phyloP scores from a whole-genome alignment of 2,329 filamentous ascomycete species.

The Penicillium digitatum region DNA sequence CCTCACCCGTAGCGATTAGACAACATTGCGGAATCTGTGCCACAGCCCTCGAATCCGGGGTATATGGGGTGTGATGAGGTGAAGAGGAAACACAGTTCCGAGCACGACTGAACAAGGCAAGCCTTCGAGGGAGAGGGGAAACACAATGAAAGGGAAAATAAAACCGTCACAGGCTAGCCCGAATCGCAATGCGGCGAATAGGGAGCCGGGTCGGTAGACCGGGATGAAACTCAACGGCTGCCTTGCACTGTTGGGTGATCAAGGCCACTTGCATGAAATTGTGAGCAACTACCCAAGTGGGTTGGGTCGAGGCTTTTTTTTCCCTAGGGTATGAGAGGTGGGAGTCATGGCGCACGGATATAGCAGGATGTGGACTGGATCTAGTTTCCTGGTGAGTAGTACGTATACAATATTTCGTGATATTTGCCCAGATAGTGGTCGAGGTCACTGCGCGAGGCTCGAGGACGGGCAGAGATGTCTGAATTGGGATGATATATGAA shows the following conservation, averaged over 20 bases:
- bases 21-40: slow-evolving; percentile 2
- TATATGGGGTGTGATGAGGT: background rate
- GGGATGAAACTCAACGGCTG: slow-evolving; percentile 23
- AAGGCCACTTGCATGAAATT: slow-evolving; percentile 8
- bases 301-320: slow-evolving; percentile 14
- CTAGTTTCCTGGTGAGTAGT: background rate
- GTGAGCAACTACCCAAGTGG: slow-evolving; percentile 16
- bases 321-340: background rate
- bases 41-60: slow-evolving; percentile 10
- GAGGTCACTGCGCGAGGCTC: slow-evolving; percentile 6
- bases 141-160: slow-evolving; percentile 6
- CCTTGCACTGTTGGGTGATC: slow-evolving; percentile 5
- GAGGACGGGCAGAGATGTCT: slow-evolving; percentile 6
- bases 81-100: background rate
- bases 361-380: background rate
- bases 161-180: slow-evolving; percentile 11
- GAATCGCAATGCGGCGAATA: slow-evolving; percentile 22
- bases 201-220: slow-evolving; percentile 10
- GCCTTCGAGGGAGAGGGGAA: slow-evolving; percentile 7
- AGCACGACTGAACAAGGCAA: slow-evolving; percentile 10
- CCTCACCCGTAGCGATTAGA: background rate
- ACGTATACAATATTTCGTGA: background rate
- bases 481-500: background rate
- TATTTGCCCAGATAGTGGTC: background rate
- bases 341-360: background rate